Evolutionary conservation across 257 asterid species (phyloP).

Genomic region (Cinchona pubescens): DNA sequence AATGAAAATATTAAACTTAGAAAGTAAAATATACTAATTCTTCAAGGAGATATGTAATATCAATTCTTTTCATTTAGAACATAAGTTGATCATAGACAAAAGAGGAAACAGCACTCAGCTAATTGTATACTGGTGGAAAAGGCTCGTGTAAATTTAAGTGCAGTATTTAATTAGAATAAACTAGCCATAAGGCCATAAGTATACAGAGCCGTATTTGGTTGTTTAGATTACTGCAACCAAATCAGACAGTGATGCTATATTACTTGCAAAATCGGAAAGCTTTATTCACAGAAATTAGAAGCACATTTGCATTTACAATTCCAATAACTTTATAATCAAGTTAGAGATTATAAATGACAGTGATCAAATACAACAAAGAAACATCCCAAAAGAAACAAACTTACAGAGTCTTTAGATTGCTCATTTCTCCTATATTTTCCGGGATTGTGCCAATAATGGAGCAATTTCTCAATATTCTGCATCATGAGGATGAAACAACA

Average conservation of each 20-base stretch:
- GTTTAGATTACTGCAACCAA: background rate
- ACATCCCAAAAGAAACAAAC: slow-evolving; percentile 19
- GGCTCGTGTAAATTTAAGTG: background rate
- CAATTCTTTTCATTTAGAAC: background rate
- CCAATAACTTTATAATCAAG: background rate
- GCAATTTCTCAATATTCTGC: slow-evolving; percentile 80
- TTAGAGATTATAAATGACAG: background rate
- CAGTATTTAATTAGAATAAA: background rate
- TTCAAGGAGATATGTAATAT: background rate
- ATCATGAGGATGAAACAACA: slow-evolving; percentile 24
- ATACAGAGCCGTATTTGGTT: background rate
- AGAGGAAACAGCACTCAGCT: background rate
- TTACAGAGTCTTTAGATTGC: slow-evolving; percentile 44
- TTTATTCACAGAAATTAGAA: background rate
- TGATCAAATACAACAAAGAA: background rate
- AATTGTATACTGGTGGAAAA: too few relatives aligned
- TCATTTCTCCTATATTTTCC: slow-evolving; percentile 35
- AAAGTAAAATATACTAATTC: background rate
- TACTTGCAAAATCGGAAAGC: too few relatives aligned
- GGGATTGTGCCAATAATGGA: slow-evolving; percentile 69
- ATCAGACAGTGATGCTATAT: background rate
- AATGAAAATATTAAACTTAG: background rate
- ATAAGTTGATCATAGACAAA: background rate
- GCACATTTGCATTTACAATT: background rate
- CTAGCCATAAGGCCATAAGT: background rate